Evolutionary conservation across 2,329 filamentous ascomycete genomes (phyloP), one percentile per base, ranked within the genome.

Genomic region (Akanthomyces lecanii): DNA sequence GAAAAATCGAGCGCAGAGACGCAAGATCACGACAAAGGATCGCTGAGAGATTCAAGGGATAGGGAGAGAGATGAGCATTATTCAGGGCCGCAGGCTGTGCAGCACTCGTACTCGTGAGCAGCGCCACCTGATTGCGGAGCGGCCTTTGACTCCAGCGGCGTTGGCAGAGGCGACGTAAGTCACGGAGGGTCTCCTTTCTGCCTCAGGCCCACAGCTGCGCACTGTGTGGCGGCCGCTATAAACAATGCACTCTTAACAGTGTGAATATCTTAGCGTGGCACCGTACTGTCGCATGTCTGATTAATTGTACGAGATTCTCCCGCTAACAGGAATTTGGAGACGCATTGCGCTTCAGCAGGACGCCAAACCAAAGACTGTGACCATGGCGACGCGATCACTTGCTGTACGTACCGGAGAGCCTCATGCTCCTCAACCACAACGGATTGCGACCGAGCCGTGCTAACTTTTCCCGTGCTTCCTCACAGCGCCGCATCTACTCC

Each of bases 401-500:
- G 54, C 54, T 44, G 61, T 63, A 53, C 40, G 61, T 53, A 16
- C 36, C 25, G 18, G 11, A 16, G 6, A 51, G 18, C 25, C 18
- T 28, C 40, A 28, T 16, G 28, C 36, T 23, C 2, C 3, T 44
- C 28, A 56, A 56, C 44, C 8, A 5, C 25, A 21, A 42, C 11
- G n/a, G 36, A 48, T 55, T 30, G 30, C 30, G 50, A 2, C 6
- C 25, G n/a, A 21, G 52, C 61, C 42, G 14, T 52, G 11, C 57
- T 60, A 52, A 69, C 42, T 3, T 16, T 10, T 44, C 3, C n/a
- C 1, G 44, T 51, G 10, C 30, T 38, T 7, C 25, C 3, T 33
- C 18, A 18, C 57, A 78, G 76, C 71, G 72, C 66, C 74, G 72
- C 64, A 71, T 76, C 53, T 77, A 76, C 69, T 68, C 71, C 56